Conservation (phyloP, 2,329 filamentous ascomycete genomes). For the Neodidymelliopsis sp. region DNA sequence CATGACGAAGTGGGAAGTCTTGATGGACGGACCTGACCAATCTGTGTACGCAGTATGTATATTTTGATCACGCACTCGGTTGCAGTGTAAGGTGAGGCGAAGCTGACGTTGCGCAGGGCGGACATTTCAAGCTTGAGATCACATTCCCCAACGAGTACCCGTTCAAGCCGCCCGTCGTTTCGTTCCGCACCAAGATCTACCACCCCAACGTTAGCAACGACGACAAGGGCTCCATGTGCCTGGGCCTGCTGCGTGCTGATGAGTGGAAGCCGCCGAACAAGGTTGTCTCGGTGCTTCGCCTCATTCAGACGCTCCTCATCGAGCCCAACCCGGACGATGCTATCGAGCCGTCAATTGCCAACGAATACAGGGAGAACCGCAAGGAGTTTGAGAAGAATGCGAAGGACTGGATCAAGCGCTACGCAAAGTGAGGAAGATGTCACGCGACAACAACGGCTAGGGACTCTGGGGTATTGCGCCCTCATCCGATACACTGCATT, state of each 20-base stretch:
- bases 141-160: conserved; percentile 82
- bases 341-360: conserved; percentile 84
- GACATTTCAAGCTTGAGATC: conserved; percentile 76
- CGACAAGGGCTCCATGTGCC: conserved; percentile 82
- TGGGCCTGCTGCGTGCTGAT: conserved; percentile 81
- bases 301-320: conserved; percentile 74
- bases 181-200: conserved; percentile 90
- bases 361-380: conserved; percentile 77
- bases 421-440: conserved; percentile 61
- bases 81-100: neutral
- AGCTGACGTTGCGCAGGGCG: conserved; percentile 59
- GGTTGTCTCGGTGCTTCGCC: conserved; percentile 77
- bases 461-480: neutral
- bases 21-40: conserved; percentile 69
- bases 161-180: conserved; percentile 83
- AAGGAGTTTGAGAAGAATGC: conserved; percentile 77
- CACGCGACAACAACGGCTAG: conserved; percentile 12
- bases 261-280: conserved; percentile 91
- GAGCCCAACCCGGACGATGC: conserved; percentile 91
- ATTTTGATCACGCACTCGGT: neutral
- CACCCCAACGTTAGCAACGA: conserved; percentile 95
- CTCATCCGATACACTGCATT: conserved; percentile 31
- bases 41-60: conserved; percentile 69
- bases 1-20: conserved; percentile 72
- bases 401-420: conserved; percentile 74